phyloP scores from a whole-genome alignment of 2,329 filamentous ascomycete genomes.

The Sarocladium oryzae region DNA sequence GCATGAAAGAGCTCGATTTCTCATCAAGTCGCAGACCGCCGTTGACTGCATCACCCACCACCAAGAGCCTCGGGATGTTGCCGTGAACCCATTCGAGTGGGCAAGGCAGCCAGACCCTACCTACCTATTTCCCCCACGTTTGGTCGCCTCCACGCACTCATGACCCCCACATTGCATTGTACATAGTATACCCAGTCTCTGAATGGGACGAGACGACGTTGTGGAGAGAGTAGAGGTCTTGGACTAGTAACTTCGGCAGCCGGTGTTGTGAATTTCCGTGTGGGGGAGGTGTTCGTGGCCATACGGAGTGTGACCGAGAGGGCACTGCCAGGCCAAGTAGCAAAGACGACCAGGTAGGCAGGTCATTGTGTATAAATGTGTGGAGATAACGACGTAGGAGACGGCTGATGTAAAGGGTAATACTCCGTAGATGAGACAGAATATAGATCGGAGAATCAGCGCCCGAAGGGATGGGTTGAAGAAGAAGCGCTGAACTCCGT shows the following conservation, averaged over 20 bases:
- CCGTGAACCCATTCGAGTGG: not conserved
- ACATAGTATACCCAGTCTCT: not conserved
- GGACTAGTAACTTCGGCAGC: not conserved
- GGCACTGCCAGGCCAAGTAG: too few relatives aligned
- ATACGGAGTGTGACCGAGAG: not conserved
- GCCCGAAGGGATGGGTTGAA: not conserved
- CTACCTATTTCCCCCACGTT: not conserved
- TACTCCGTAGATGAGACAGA: too few relatives aligned
- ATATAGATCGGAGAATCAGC: not conserved
- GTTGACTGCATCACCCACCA: too few relatives aligned
- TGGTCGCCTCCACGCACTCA: not conserved
- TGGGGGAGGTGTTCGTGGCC: not conserved
- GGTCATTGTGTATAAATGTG: too few relatives aligned
- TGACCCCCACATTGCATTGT: not conserved
- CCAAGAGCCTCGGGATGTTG: not conserved
- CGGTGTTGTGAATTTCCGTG: conserved; percentile 8
- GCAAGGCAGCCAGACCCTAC: too few relatives aligned
- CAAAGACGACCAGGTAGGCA: too few relatives aligned
- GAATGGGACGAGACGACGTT: not conserved
- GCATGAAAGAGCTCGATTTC: too few relatives aligned
- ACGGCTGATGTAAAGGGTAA: too few relatives aligned
- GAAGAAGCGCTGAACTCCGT: not conserved
- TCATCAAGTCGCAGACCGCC: too few relatives aligned
- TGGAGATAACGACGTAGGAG: too few relatives aligned
- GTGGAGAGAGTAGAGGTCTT: not conserved